Percentiles rank a stretch among this genome's conserved stretches.
These are phyloP conservation scores for Candida mattraensis DNA, from an alignment of 805 yeast species.

Conservation along the genomic window DNA sequence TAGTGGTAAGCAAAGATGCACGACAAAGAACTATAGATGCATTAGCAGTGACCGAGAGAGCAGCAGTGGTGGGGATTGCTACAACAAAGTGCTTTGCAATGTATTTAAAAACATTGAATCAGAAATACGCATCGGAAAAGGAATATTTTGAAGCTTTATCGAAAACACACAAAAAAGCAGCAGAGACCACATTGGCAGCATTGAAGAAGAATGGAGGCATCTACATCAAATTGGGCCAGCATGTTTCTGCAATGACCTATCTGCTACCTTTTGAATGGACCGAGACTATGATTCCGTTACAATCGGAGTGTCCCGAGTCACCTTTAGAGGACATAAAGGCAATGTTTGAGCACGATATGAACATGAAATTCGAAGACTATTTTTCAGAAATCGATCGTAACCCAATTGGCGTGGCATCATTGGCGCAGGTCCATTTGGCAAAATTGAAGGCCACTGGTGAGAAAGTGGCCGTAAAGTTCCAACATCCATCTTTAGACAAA, in stretches of 20 bases:
- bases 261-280: constrained; percentile 94
- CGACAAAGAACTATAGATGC: constrained; percentile 37
- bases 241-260: constrained; percentile 88
- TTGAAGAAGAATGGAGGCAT: constrained; percentile 87
- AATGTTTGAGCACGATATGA: constrained; percentile 71
- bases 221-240: constrained; percentile 94
- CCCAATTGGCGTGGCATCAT: constrained; percentile 94
- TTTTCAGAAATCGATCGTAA: constrained; percentile 64
- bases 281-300: constrained; percentile 86
- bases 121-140: constrained; percentile 40
- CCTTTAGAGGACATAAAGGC: constrained; percentile 63
- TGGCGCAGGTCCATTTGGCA: constrained; percentile 94
- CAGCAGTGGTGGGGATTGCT: constrained; percentile 65
- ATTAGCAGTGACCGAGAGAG: constrained; percentile 45
- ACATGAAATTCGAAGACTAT: constrained; percentile 54
- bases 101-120: constrained; percentile 58
- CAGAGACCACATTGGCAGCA: constrained; percentile 74
- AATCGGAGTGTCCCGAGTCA: constrained; percentile 85
- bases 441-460: constrained; percentile 50
- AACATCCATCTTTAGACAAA: constrained; percentile 83
- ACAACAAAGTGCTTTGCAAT: constrained; percentile 69
- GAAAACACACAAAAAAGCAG: constrained; percentile 73
- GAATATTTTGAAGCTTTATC: constrained; percentile 53
- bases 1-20: constrained; percentile 34
- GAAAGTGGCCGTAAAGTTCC: constrained; percentile 90